phyloP scores from a whole-genome alignment of 192 early-diverging fungal genomes.

The Coemansia biformis region DNA sequence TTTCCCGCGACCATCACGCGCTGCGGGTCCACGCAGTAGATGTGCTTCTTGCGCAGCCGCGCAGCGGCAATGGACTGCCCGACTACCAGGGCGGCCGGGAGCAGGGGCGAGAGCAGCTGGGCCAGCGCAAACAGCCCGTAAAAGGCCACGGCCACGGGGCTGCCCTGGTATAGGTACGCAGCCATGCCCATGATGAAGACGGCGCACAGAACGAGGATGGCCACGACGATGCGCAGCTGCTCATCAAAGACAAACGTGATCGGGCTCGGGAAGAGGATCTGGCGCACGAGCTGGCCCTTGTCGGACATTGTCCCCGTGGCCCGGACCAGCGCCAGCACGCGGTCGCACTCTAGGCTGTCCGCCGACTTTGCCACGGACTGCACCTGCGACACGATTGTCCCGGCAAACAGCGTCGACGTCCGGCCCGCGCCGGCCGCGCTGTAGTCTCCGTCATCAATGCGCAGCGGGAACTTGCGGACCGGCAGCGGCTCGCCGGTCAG shows the following conservation, averaged over 20 bases:
- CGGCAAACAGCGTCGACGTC: constrained; percentile 62
- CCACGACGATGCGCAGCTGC: constrained; percentile 62
- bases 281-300: constrained; percentile 60
- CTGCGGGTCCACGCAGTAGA: constrained; percentile 59
- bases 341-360: constrained; percentile 16
- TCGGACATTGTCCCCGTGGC: constrained; percentile 51
- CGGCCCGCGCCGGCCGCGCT: constrained; percentile 47
- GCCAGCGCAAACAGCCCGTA: constrained; percentile 63
- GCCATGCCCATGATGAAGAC: constrained; percentile 44
- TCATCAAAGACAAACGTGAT: constrained; percentile 69
- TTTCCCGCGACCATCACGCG: constrained; percentile 60
- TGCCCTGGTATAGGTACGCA: constrained; percentile 35
- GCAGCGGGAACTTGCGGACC: constrained; percentile 68
- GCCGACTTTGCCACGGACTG: constrained; percentile 17
- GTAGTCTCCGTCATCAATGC: constrained; percentile 50
- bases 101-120: constrained; percentile 62
- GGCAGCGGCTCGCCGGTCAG: constrained; percentile 78
- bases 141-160: constrained; percentile 58
- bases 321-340: constrained; percentile 40
- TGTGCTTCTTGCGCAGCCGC: constrained; percentile 52
- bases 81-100: constrained; percentile 58
- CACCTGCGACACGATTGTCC: constrained; percentile 58
- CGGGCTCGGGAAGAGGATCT: constrained; percentile 63
- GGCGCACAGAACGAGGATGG: constrained; percentile 38
- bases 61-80: constrained; percentile 56